Base-by-base conservation (phyloP, 768 basidiomycete genomes). In the Brasilioporus rufonigricans region DNA sequence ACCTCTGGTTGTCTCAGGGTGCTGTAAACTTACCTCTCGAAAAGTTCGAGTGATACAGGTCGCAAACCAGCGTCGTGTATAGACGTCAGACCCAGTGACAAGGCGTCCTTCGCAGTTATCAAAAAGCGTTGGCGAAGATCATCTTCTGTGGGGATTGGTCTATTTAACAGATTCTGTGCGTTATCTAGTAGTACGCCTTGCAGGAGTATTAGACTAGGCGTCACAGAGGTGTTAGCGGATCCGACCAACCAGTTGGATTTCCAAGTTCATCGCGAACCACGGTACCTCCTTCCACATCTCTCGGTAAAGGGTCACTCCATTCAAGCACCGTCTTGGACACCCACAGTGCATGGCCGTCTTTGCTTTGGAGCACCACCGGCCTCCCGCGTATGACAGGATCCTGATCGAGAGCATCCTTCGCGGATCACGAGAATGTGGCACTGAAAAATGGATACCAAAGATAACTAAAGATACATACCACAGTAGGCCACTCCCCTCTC, bases 341-440 rank as follows among this genome's bases (percentile, higher is more conserved):
- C 94, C 94, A 96, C 7, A 91, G 74, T 1, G 91, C 92, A 71
- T 96, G 94, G 7, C 86, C 86, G 68, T 97, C 94, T 56, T 94
- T 90, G 66, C 91, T 84, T 59, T 89, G 86, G 18, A 96, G 76
- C 16, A 89, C 75, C 38, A 97, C 83, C 0, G 84, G 85, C 14
- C 90, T 80, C 21, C 84, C 86, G 43, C 73, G 73, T 19, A 95
- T 76, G 6, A 89, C 61, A 6, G 84, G 81, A 53, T 93, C 89
- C 1, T 73, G 27, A 29, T 29, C 27, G 27, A 29, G 27, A 29
- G 27, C 27, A 29, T 9, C 27, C 27, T 29, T 29, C 9, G 27
- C 9, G 9, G 27, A 29, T 9, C 27, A 29, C 27, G 27, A 9
- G 27, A 29, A 29, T 29, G 27, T 29, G 9, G 27, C 4, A 29